Percentiles rank a stretch among this genome's conserved stretches.
Conservation (phyloP, 2,329 filamentous ascomycete species). For the Pezicula neosporulosa region DNA sequence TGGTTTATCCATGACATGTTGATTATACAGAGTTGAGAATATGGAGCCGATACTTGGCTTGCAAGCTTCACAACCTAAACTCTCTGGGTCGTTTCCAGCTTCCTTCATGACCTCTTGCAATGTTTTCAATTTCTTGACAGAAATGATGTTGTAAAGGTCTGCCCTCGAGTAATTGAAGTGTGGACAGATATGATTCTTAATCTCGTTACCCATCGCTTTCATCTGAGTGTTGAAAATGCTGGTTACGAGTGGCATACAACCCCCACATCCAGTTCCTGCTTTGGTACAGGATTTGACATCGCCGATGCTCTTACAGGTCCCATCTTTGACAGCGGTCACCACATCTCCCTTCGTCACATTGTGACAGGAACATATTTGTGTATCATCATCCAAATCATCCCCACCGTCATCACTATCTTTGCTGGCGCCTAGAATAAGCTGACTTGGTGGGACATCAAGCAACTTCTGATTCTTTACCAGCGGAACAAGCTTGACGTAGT, state of each 20-base stretch:
- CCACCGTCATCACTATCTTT: constrained; percentile 71
- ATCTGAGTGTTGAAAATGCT: constrained; percentile 90
- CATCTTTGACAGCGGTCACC: constrained; percentile 67
- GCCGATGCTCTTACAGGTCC: constrained; percentile 75
- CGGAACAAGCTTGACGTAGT: constrained; percentile 85
- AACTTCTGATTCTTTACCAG: constrained; percentile 82
- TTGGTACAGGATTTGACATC: constrained; percentile 90
- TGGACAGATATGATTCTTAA: constrained; percentile 80
- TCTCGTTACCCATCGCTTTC: constrained; percentile 79
- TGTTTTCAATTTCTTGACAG: constrained; percentile 72
- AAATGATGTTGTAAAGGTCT: constrained; percentile 87
- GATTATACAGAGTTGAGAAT: constrained; percentile 78
- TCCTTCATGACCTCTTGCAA: constrained; percentile 76
- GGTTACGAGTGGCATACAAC: constrained; percentile 84
- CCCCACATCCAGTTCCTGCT: constrained; percentile 85
- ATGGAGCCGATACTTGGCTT: constrained; percentile 82
- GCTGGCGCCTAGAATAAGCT: constrained; percentile 78
- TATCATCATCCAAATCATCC: constrained; percentile 78
- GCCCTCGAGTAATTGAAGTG: constrained; percentile 82
- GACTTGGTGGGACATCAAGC: constrained; percentile 72
- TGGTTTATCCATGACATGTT: constrained; percentile 71
- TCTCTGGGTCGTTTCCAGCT: constrained; percentile 66
- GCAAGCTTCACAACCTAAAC: constrained; percentile 82
- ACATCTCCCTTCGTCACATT: constrained; percentile 87
- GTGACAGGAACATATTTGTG: constrained; percentile 89